Conservation (phyloP, 2,329 filamentous ascomycete genomes). For the Paecilomyces variotii region DNA sequence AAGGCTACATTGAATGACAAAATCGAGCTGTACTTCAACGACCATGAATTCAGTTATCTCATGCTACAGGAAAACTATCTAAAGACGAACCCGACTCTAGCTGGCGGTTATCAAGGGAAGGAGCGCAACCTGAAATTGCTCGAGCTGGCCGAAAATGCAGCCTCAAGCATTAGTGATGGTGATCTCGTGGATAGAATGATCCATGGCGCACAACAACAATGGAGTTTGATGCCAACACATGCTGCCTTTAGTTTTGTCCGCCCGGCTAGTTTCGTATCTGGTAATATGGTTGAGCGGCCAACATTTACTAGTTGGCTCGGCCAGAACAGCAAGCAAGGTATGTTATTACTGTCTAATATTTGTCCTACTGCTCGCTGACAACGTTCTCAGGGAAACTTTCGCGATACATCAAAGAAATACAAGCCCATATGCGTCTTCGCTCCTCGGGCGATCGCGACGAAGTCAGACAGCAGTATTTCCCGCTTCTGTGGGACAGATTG, state of each 20-base stretch:
- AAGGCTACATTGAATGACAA: conserved; percentile 92
- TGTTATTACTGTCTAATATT: conserved; percentile 18
- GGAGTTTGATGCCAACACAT: conserved; percentile 95
- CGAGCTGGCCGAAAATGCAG: conserved; percentile 77
- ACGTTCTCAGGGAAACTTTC: conserved; percentile 50
- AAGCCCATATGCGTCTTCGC: conserved; percentile 90
- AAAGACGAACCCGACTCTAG: conserved; percentile 64
- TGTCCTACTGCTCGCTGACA: conserved; percentile 14
- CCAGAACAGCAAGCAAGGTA: conserved; percentile 81
- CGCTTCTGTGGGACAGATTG: conserved; percentile 74
- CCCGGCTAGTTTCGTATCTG: conserved; percentile 79
- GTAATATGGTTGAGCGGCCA: conserved; percentile 62
- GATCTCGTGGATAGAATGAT: conserved; percentile 97
- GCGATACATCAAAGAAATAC: conserved; percentile 83
- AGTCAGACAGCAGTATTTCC: conserved; percentile 88
- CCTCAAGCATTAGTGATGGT: conserved; percentile 93
- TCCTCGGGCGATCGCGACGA: conserved; percentile 89
- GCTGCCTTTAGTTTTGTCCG: conserved; percentile 91
- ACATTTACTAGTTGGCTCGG: conserved; percentile 88
- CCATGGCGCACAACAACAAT: conserved; percentile 94
- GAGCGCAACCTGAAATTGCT: conserved; percentile 74
- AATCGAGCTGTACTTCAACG: conserved; percentile 98
- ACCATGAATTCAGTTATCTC: conserved; percentile 92
- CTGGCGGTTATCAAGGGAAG: conserved; percentile 55
- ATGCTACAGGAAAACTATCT: conserved; percentile 99